Evolutionary conservation across 169 alveolate species (phyloP), one percentile per base, ranked within the genome.

Genomic region (Plasmodium malariae): DNA sequence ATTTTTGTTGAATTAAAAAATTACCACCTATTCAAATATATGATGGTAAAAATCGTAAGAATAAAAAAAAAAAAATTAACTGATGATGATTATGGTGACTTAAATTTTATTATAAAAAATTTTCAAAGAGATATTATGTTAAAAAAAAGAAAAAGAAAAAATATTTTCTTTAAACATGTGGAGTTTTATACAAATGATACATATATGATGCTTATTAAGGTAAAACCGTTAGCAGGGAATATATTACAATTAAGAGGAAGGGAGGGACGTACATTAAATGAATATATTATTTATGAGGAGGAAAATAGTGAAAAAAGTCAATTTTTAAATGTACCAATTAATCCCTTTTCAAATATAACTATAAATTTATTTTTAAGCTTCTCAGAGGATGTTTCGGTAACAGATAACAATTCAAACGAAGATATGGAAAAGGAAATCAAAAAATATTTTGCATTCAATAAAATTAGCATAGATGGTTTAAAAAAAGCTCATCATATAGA

Each of bases 1-100:
- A 86, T 86, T n/a, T 86, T 57, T 40, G 68, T 86, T 32, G 28
- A 86, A 5, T 60, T 86, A 72, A 59, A 70, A 49, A 86, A 86
- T 40, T 34, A 32, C 26, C 49, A 28, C 57, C 21, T 54, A 11
- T 86, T 55, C 37, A 48, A 86, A 70, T 12, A 70, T 26, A 40
- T 86, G 49, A 36, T 21, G n/a, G 68, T 71, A 14, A 86, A 86
- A 69, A 57, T 86, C 28, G 0, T 69, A 40, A 86, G 70, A 86
- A n/a, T 69, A 0, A 43, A 70, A 51, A 70, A 62, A 68, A 83
- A 83, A 7, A 69, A 51, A 49, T 19, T 49, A 1, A 34, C 30
- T 26, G 49, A 68, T 26, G 62, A 54, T 12, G 40, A 70, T 14
- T 37, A 62, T 60, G 34, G 28, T 14, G 37, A 63, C 30, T 12